Evolutionary conservation across 805 yeast genomes (phyloP).

Genomic region (Clavispora vitiphila): DNA sequence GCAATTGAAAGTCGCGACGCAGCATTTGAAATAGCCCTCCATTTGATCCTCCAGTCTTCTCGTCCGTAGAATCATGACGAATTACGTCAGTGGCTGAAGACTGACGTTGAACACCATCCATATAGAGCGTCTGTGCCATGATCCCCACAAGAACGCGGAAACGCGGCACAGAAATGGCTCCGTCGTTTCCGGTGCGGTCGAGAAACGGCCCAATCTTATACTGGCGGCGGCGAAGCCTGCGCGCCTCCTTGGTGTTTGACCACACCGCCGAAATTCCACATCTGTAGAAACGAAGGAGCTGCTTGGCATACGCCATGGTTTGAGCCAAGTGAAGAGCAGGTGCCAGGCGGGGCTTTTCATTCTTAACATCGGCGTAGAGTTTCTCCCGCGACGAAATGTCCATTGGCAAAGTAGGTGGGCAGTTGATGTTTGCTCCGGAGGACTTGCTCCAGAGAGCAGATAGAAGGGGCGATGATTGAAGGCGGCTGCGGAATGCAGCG

Average conservation of each 20-base stretch:
- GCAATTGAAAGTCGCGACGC: constrained; percentile 46
- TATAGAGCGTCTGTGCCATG: constrained; percentile 32
- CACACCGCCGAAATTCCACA: constrained; percentile 55
- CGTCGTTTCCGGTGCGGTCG: constrained; percentile 19
- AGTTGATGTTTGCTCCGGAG: constrained; percentile 16
- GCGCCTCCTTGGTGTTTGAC: constrained; percentile 29
- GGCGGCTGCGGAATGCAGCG: not conserved
- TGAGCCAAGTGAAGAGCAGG: constrained; percentile 29
- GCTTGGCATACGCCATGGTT: constrained; percentile 40
- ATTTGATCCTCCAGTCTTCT: constrained; percentile 6
- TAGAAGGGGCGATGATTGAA: not conserved
- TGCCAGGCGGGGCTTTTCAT: constrained; percentile 12
- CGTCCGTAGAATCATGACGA: constrained; percentile 11
- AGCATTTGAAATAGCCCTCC: constrained; percentile 34
- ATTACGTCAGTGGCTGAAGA: constrained; percentile 12
- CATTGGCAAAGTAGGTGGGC: constrained; percentile 28
- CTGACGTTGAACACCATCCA: constrained; percentile 30
- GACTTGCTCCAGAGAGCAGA: not conserved
- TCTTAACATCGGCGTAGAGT: constrained; percentile 21
- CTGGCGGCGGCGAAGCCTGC: constrained; percentile 13
- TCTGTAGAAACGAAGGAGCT: constrained; percentile 49
- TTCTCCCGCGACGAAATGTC: constrained; percentile 22
- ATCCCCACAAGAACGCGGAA: constrained; percentile 32
- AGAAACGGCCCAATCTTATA: constrained; percentile 18
- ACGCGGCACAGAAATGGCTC: constrained; percentile 25